phyloP scores from a whole-genome alignment of 2,329 filamentous ascomycete species.

The Helotiales sp. region DNA sequence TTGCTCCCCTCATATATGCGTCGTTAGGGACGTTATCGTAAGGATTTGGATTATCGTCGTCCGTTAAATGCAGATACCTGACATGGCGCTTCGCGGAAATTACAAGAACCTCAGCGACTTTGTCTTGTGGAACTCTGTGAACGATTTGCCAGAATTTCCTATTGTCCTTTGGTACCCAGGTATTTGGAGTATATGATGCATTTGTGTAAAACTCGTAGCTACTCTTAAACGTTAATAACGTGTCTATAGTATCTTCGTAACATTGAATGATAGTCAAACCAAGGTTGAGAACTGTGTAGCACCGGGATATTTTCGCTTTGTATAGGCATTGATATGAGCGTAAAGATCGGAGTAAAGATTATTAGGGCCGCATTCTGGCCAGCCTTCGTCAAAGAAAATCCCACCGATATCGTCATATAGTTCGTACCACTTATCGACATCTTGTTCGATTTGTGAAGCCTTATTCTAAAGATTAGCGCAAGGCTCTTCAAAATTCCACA shows the following conservation, averaged over 20 bases:
- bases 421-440: slow-evolving; percentile 36
- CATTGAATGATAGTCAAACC: slow-evolving; percentile 36
- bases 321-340: slow-evolving; percentile 35
- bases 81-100: slow-evolving; percentile 2
- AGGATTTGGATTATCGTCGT: slow-evolving; percentile 15
- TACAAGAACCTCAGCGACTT: slow-evolving; percentile 2
- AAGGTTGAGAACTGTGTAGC: slow-evolving; percentile 38
- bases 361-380: slow-evolving; percentile 37
- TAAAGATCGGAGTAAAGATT: slow-evolving; percentile 42
- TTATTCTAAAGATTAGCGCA: slow-evolving; percentile 28
- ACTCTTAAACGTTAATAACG: slow-evolving; percentile 41
- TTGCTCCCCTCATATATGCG: slow-evolving; percentile 18
- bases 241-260: slow-evolving; percentile 43
- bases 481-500: too few species aligned
- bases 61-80: not conserved
- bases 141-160: slow-evolving; percentile 45
- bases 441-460: slow-evolving; percentile 36
- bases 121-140: slow-evolving; percentile 36
- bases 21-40: slow-evolving; percentile 23
- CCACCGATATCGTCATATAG: slow-evolving; percentile 36
- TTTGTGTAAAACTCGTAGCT: slow-evolving; percentile 38
- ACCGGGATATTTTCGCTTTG: slow-evolving; percentile 35
- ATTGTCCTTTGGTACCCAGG: slow-evolving; percentile 40
- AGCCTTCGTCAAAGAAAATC: slow-evolving; percentile 45
- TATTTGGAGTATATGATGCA: slow-evolving; percentile 32